Evolutionary conservation across 2,329 filamentous ascomycete genomes (phyloP).

Genomic region (Colletotrichum eleusines): DNA sequence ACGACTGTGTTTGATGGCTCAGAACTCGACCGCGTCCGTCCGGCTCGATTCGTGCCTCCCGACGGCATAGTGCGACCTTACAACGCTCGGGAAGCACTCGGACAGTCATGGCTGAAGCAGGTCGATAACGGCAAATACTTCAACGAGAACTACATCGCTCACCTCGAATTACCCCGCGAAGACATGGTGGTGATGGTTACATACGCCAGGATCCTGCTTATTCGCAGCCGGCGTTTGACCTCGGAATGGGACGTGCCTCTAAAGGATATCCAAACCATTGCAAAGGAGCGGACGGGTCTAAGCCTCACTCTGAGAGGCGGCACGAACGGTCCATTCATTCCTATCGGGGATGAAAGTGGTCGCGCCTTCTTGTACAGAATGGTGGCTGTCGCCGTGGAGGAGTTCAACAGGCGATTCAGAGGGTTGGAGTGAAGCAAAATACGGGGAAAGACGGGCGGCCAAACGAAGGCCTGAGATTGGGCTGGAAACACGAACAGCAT

Average conservation of each 20-base stretch:
- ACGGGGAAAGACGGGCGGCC: neutral
- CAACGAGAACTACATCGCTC: constrained; percentile 96
- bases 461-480: neutral
- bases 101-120: constrained; percentile 99
- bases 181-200: constrained; percentile 93
- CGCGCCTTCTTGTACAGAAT: constrained; percentile 73
- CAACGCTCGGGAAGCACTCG: constrained; percentile 92
- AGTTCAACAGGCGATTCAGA: constrained; percentile 74
- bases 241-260: constrained; percentile 97
- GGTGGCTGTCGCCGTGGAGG: constrained; percentile 74
- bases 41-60: constrained; percentile 89
- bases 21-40: constrained; percentile 93
- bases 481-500: neutral
- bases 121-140: constrained; percentile 98
- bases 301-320: constrained; percentile 90
- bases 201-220: constrained; percentile 87
- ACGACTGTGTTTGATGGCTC: constrained; percentile 97
- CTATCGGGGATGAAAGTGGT: constrained; percentile 87
- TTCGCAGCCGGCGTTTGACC: constrained; percentile 85
- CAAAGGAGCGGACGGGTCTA: constrained; percentile 95
- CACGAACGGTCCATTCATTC: constrained; percentile 93
- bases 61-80: constrained; percentile 97
- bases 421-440: constrained; percentile 51
- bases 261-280: constrained; percentile 96
- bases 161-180: constrained; percentile 89